phyloP scores from a whole-genome alignment of 352 stramenopile genomes.

The Globisporangium nagaii region DNA sequence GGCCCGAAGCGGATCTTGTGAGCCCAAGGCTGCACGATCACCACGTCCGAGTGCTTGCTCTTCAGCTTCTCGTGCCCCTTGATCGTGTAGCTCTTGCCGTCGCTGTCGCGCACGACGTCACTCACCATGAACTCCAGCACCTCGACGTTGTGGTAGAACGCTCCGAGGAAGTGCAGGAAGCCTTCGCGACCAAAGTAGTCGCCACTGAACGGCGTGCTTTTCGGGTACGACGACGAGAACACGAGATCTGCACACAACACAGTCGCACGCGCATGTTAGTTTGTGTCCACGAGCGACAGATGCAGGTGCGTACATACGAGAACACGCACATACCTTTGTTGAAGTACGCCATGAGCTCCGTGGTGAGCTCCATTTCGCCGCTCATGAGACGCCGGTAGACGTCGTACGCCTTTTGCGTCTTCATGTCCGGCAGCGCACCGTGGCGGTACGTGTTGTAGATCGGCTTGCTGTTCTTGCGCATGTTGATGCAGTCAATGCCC shows the following conservation, averaged over 20 bases:
- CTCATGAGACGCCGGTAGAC: conserved; percentile 59
- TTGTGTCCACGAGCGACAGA: not conserved
- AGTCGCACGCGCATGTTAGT: too few relatives aligned
- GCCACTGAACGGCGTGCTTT: conserved; percentile 66
- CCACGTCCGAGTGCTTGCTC: conserved; percentile 62
- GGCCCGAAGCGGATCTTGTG: conserved; percentile 76
- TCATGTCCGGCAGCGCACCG: conserved; percentile 64
- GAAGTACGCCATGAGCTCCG: conserved; percentile 78
- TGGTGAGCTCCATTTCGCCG: conserved; percentile 44
- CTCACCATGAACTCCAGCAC: conserved; percentile 74
- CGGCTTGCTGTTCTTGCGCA: conserved; percentile 79
- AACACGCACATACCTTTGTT: conserved; percentile 52
- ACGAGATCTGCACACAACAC: conserved; percentile 48
- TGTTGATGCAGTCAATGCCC: conserved; percentile 70
- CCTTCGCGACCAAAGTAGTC: conserved; percentile 86
- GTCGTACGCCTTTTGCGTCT: conserved; percentile 76
- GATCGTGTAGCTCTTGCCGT: conserved; percentile 64
- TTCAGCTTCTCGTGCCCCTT: conserved; percentile 81
- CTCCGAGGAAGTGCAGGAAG: conserved; percentile 66
- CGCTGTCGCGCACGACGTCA: conserved; percentile 50
- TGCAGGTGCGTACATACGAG: too few relatives aligned
- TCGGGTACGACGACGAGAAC: conserved; percentile 79
- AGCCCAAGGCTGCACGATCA: conserved; percentile 73
- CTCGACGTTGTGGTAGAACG: conserved; percentile 76
- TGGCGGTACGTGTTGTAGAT: conserved; percentile 80